Evolutionary conservation across 768 basidiomycete genomes (phyloP).

Genomic region (Russula sp.): DNA sequence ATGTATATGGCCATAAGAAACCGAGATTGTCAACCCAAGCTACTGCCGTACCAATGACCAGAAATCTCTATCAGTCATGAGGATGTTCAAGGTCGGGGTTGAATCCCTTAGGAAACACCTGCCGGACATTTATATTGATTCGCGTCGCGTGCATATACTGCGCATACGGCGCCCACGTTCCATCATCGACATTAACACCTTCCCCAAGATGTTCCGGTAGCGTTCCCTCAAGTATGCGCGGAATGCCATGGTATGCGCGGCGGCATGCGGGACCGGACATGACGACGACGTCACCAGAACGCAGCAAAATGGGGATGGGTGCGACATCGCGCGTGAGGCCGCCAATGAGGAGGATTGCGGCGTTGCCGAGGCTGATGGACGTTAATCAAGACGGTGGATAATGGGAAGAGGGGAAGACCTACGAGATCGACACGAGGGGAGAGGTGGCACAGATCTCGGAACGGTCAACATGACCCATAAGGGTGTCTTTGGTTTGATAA

Average conservation of each 20-base stretch:
- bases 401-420: slow-evolving; percentile 28
- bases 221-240: slow-evolving; percentile 78
- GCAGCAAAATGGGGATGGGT: slow-evolving; percentile 77
- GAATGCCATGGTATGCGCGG: slow-evolving; percentile 90
- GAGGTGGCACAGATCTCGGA: slow-evolving; percentile 91
- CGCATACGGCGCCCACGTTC: slow-evolving; percentile 56
- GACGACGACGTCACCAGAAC: slow-evolving; percentile 87
- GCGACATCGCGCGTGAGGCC: slow-evolving; percentile 68
- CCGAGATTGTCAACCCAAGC: not conserved
- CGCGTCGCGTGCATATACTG: slow-evolving; percentile 62
- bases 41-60: not conserved
- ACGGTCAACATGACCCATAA: slow-evolving; percentile 97
- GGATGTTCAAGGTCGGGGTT: slow-evolving; percentile 27
- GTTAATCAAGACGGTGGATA: not conserved
- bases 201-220: slow-evolving; percentile 55
- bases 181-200: slow-evolving; percentile 18
- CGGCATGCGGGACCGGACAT: slow-evolving; percentile 88
- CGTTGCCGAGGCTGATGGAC: slow-evolving; percentile 68
- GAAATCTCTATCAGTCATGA: not conserved
- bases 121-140: slow-evolving; percentile 90
- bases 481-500: slow-evolving; percentile 85
- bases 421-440: slow-evolving; percentile 94
- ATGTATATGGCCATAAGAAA: not conserved
- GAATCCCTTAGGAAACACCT: slow-evolving; percentile 77
- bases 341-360: slow-evolving; percentile 87